A percentile compares a stretch with the other conserved stretches of the same genome.
Conservation (phyloP, 352 stramenopile species). For the Phytophthora hybrid region DNA sequence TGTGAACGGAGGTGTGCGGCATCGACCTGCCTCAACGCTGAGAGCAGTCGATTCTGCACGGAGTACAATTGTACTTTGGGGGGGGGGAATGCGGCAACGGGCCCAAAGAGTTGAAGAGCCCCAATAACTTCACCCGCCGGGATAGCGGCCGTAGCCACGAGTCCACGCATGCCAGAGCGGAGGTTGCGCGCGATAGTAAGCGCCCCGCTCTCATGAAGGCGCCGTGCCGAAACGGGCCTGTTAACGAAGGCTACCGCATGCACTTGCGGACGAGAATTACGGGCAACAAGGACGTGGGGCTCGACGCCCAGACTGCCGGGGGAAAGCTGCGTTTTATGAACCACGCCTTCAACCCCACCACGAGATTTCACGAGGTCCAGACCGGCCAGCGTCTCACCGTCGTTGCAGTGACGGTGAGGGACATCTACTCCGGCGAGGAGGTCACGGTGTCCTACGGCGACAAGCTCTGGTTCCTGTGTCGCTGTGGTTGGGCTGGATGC, state of each 20-base stretch:
- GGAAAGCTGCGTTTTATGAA: neutral
- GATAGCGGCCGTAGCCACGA: too few species aligned
- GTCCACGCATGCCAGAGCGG: too few species aligned
- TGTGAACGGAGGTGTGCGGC: neutral
- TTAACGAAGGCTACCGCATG: neutral
- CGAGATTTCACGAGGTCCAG: neutral
- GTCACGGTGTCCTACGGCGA: neutral
- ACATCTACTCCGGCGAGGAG: neutral
- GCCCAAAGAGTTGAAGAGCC: too few species aligned
- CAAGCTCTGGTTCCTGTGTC: neutral
- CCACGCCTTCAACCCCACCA: neutral
- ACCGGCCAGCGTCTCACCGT: neutral
- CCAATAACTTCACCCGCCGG: too few species aligned
- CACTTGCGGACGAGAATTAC: neutral
- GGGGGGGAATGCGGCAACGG: neutral
- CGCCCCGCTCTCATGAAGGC: too few species aligned
- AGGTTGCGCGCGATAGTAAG: too few species aligned
- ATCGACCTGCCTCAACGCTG: neutral
- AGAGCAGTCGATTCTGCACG: slow-evolving; percentile 1
- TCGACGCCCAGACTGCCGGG: neutral
- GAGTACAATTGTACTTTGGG: neutral
- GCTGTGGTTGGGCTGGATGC: neutral
- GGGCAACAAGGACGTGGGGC: neutral
- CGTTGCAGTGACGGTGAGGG: neutral
- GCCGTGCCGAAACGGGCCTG: neutral